A percentile compares a stretch with the other conserved stretches of the same genome.
Conservation (phyloP, 192 early-diverging fungal genomes). For the Thoreauomyces humboldtii region DNA sequence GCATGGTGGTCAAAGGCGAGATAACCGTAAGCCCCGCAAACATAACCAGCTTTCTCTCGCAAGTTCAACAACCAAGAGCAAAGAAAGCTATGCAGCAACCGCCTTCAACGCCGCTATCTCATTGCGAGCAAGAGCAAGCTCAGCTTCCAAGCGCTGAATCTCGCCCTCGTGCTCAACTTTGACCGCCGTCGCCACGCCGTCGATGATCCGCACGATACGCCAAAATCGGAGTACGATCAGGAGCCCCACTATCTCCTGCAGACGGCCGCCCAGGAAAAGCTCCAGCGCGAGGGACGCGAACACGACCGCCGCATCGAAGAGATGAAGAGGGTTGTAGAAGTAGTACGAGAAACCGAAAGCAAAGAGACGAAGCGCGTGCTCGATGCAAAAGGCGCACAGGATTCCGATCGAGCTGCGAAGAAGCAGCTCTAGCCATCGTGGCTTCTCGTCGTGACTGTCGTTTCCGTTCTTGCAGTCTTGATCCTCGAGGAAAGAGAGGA, state of each 20-base stretch:
- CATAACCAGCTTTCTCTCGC: too few species aligned
- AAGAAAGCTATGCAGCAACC: too few species aligned
- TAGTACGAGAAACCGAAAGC: slow-evolving; percentile 30
- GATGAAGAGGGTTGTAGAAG: slow-evolving; percentile 17
- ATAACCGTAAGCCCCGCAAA: too few species aligned
- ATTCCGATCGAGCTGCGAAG: slow-evolving; percentile 18
- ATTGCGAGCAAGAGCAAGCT: slow-evolving; percentile 6
- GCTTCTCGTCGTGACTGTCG: not conserved
- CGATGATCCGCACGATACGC: slow-evolving; percentile 34
- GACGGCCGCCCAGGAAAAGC: slow-evolving; percentile 16
- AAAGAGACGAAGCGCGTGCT: slow-evolving; percentile 20
- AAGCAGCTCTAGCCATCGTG: slow-evolving; percentile 15
- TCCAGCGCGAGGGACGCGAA: slow-evolving; percentile 29
- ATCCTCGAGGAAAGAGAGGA: slow-evolving; percentile 25
- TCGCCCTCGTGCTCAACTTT: slow-evolving; percentile 8
- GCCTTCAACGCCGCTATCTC: slow-evolving; percentile 5
- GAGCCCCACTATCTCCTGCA: slow-evolving; percentile 22
- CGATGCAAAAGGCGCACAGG: slow-evolving; percentile 23
- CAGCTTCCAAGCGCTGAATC: slow-evolving; percentile 1
- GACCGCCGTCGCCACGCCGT: slow-evolving; percentile 29
- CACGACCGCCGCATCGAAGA: slow-evolving; percentile 34
- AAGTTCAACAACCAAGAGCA: too few species aligned
- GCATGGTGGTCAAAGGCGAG: too few species aligned
- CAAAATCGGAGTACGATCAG: slow-evolving; percentile 33
- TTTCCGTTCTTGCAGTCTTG: not conserved